Evolutionary conservation across 2,329 filamentous ascomycete genomes (phyloP).

Genomic region (Aspergillus carbonarius): DNA sequence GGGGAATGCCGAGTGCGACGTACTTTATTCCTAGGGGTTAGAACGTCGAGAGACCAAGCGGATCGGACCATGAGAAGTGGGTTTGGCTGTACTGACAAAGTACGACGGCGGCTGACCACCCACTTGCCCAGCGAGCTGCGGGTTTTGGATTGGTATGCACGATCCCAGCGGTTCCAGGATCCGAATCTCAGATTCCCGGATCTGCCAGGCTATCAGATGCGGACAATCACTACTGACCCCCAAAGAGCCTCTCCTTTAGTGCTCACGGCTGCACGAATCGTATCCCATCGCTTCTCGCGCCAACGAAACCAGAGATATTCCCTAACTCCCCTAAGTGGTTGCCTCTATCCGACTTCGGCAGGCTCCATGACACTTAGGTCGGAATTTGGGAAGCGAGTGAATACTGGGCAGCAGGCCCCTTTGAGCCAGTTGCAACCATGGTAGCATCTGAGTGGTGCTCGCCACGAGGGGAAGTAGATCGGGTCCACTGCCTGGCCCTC

Average conservation of each 20-base stretch:
- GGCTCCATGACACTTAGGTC: constrained; percentile 9
- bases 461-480: constrained; percentile 21
- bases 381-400: not conserved
- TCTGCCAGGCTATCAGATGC: not conserved
- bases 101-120: not conserved
- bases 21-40: constrained; percentile 3
- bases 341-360: constrained; percentile 10
- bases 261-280: constrained; percentile 10
- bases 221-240: not conserved
- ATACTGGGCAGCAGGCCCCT: not conserved
- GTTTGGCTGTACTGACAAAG: constrained; percentile 2
- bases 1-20: constrained; percentile 1
- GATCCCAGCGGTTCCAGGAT: constrained; percentile 1
- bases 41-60: not conserved
- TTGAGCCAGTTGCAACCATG: constrained; percentile 15
- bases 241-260: not conserved
- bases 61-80: constrained; percentile 3
- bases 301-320: constrained; percentile 8
- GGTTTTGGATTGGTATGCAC: constrained; percentile 2
- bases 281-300: constrained; percentile 10
- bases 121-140: not conserved
- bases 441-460: constrained; percentile 9
- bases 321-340: constrained; percentile 6
- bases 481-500: constrained; percentile 17
- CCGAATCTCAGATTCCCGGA: not conserved